Conservation (phyloP, 2,329 filamentous ascomycete genomes). For the Fusarium globosum region DNA sequence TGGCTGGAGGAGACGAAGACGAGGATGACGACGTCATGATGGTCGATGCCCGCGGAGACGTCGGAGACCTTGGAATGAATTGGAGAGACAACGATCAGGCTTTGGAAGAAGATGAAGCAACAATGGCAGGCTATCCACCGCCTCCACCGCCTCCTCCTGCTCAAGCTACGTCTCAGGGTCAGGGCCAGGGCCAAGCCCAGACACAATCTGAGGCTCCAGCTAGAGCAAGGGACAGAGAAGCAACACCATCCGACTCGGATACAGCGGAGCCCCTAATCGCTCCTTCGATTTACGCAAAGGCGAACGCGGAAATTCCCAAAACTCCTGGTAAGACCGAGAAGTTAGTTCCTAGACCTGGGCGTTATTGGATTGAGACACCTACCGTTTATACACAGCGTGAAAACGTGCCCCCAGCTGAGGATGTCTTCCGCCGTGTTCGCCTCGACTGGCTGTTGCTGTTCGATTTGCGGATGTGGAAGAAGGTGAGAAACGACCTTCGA, state of each 20-base stretch:
- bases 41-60: constrained; percentile 62
- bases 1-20: constrained; percentile 56
- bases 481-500: constrained; percentile 87
- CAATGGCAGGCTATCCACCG: constrained; percentile 76
- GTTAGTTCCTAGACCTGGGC: constrained; percentile 71
- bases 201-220: constrained; percentile 55
- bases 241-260: constrained; percentile 79
- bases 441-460: constrained; percentile 96
- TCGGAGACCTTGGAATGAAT: constrained; percentile 60
- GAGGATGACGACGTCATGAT: constrained; percentile 69
- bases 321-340: constrained; percentile 73
- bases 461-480: constrained; percentile 96
- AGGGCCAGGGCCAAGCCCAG: constrained; percentile 58
- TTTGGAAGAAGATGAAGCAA: constrained; percentile 80
- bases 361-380: constrained; percentile 89
- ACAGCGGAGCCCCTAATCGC: constrained; percentile 73
- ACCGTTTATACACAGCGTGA: constrained; percentile 72
- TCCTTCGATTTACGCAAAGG: constrained; percentile 70
- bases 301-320: constrained; percentile 79
- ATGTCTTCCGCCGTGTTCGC: constrained; percentile 88
- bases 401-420: constrained; percentile 78
- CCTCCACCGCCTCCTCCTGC: constrained; percentile 71
- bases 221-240: constrained; percentile 64
- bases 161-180: constrained; percentile 62
- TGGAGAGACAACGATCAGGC: constrained; percentile 71